Conservation (phyloP, 1,284 basidiomycete genomes). For the Marasmius oreades region DNA sequence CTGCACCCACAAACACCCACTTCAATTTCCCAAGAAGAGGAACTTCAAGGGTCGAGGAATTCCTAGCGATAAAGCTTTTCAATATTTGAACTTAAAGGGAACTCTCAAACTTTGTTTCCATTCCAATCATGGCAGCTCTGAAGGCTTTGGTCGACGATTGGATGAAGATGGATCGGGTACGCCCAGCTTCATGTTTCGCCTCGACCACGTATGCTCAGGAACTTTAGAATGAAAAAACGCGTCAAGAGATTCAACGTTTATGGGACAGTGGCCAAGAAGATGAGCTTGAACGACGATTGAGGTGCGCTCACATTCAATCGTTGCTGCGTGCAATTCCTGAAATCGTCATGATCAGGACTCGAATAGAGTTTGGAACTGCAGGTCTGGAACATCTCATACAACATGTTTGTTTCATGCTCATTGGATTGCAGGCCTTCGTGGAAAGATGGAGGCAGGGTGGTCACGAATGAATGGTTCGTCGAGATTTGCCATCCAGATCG, state of each 20-base stretch:
- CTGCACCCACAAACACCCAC: too few species aligned
- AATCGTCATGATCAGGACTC: conserved; percentile 35
- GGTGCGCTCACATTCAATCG: conserved; percentile 29
- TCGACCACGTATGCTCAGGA: too few species aligned
- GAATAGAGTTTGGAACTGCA: conserved; percentile 85
- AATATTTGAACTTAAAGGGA: too few species aligned
- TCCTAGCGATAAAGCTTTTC: too few species aligned
- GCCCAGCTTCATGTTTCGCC: neutral
- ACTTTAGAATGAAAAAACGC: conserved; percentile 50
- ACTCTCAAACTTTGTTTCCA: too few species aligned
- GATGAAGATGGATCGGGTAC: conserved; percentile 10
- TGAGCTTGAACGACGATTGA: conserved; percentile 59
- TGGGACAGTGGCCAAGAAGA: conserved; percentile 39
- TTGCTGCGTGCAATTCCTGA: conserved; percentile 7
- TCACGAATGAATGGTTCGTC: conserved; percentile 70
- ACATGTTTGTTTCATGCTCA: conserved; percentile 3
- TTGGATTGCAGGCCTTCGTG: conserved; percentile 58
- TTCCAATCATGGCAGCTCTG: conserved; percentile 6
- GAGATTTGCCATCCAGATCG: too few species aligned
- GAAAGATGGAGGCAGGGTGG: conserved; percentile 83
- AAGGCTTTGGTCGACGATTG: conserved; percentile 11
- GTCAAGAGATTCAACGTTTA: conserved; percentile 50
- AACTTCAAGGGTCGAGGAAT: too few species aligned
- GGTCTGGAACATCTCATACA: conserved; percentile 37
- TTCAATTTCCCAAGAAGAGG: too few species aligned